Base-by-base conservation (phyloP, 2,329 filamentous ascomycete genomes). In the Penicillium sp. region DNA sequence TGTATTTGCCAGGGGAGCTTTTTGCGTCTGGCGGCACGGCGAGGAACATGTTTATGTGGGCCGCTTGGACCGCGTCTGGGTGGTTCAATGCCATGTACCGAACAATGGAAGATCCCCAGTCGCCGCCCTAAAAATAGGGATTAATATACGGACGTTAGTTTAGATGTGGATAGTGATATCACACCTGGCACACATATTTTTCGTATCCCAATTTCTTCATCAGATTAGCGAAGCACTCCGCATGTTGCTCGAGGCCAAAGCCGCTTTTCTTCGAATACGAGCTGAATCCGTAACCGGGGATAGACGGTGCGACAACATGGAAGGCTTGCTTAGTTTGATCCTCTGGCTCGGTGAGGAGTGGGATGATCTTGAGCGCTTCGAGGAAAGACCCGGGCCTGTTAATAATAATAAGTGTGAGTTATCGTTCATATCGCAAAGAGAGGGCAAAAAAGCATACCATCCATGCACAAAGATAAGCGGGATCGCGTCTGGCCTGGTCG, bases 401-500 rank as follows among this genome's bases (percentile, higher is more conserved):
- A n/a, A n/a, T n/a, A n/a, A n/a, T n/a, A n/a, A n/a, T n/a, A n/a
- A n/a, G n/a, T n/a, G n/a, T n/a, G n/a, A n/a, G n/a, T n/a, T n/a
- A n/a, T n/a, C n/a, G n/a, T n/a, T n/a, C n/a, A n/a, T n/a, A n/a
- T n/a, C n/a, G n/a, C n/a, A n/a, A n/a, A n/a, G n/a, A n/a, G n/a
- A n/a, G n/a, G n/a, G n/a, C n/a, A n/a, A n/a, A n/a, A n/a, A n/a
- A n/a, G n/a, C n/a, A n/a, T n/a, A n/a, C 76, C 75, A 77, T 52
- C 75, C 75, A 58, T 78, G 75, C 19, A 68, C 69, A 61, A 75
- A 76, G 2, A 75, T 68, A 17, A 78, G 69, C 1, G 75, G 75
- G 11, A 75, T 70, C 5, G 78, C 76, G 50, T 76, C 72, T 13
- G 55, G 15, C 5, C 51, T 56, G 23, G 48, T 9, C 17, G 66